Evolutionary conservation across 768 basidiomycete genomes (phyloP).

Genomic region (Leccinum variicolor): DNA sequence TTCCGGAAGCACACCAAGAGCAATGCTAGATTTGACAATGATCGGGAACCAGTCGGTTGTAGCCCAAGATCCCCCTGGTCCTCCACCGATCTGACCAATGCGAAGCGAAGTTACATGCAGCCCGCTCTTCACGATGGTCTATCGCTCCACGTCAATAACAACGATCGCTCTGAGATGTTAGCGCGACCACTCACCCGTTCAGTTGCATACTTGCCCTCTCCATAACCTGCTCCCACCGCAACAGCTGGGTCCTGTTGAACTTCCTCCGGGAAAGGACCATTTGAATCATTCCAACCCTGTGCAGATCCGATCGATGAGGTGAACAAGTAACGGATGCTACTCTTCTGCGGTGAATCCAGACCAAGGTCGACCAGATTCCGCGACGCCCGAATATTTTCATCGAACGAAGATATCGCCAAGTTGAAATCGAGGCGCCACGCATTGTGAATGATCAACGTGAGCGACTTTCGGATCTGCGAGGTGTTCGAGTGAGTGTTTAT

Average conservation of each 20-base stretch:
- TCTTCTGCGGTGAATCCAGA: conserved; percentile 24
- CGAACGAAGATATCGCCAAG: conserved; percentile 39
- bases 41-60: conserved; percentile 47
- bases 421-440: conserved; percentile 48
- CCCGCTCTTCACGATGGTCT: conserved; percentile 39
- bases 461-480: conserved; percentile 29
- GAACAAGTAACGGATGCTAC: conserved; percentile 35
- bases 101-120: conserved; percentile 37
- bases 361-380: conserved; percentile 35
- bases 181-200: conserved; percentile 31
- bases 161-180: too few relatives aligned
- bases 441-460: conserved; percentile 39
- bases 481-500: background rate
- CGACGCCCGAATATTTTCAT: conserved; percentile 37
- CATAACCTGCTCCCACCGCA: conserved; percentile 42
- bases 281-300: conserved; percentile 27
- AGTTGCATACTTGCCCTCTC: conserved; percentile 43
- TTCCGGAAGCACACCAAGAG: conserved; percentile 27
- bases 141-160: background rate
- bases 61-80: conserved; percentile 40
- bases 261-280: conserved; percentile 36
- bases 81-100: conserved; percentile 46
- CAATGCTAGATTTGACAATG: conserved; percentile 35
- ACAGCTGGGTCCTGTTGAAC: conserved; percentile 28
- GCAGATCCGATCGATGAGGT: conserved; percentile 40